A percentile compares a stretch with the other conserved stretches of the same genome.
Evolutionary conservation across 129 eudicot genomes (phyloP).

Genomic region (Helianthus tuberosus): DNA sequence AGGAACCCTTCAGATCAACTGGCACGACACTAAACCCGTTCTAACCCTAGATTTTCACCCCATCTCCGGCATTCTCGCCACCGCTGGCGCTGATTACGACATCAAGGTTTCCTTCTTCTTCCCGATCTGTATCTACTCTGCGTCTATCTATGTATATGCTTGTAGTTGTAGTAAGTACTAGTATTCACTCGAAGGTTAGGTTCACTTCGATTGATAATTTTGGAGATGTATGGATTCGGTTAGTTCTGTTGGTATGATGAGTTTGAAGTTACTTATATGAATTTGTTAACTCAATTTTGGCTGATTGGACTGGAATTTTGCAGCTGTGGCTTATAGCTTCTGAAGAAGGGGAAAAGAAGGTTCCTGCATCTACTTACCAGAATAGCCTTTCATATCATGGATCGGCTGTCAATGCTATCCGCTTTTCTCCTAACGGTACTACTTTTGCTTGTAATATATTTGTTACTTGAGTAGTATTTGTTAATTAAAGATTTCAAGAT

Average conservation of each 20-base stretch:
- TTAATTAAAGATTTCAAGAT: background rate
- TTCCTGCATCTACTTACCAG: conserved; percentile 73
- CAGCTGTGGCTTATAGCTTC: conserved; percentile 82
- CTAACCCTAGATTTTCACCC: conserved; percentile 96
- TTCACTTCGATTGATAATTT: background rate
- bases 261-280: background rate
- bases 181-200: no score
- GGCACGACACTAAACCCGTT: conserved; percentile 96
- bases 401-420: conserved; percentile 85
- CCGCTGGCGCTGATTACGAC: conserved; percentile 96
- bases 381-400: conserved; percentile 85
- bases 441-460: background rate
- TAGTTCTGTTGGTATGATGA: background rate
- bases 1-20: conserved; percentile 92
- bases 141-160: conserved; percentile 8
- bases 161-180: background rate
- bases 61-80: conserved; percentile 66
- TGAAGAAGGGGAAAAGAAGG: conserved; percentile 65
- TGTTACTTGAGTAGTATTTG: background rate
- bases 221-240: background rate
- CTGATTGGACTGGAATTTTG: conserved; percentile 18
- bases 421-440: conserved; percentile 85
- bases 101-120: conserved; percentile 60
- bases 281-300: background rate
- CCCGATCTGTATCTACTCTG: background rate